Evolutionary conservation across 352 stramenopile species (phyloP).

Genomic region (Globisporangium lucens): DNA sequence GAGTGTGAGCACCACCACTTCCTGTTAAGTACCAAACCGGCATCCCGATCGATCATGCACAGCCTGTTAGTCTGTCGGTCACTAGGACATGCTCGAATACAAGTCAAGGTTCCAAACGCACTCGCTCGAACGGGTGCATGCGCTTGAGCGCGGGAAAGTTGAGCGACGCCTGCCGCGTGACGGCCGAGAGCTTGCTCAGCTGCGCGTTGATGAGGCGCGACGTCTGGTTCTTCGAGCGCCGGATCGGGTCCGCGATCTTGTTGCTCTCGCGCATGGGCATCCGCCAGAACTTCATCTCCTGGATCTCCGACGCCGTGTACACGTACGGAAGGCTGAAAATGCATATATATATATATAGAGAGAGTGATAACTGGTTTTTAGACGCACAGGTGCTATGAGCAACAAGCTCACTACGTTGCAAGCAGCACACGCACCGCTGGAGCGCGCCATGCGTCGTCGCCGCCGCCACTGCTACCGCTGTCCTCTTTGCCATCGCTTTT

Average conservation of each 20-base stretch:
- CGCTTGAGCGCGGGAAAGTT: slow-evolving; percentile 72
- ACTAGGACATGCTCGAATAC: too few relatives aligned
- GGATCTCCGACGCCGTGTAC: slow-evolving; percentile 75
- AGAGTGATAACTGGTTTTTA: neutral
- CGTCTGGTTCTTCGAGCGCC: slow-evolving; percentile 79
- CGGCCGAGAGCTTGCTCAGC: slow-evolving; percentile 61
- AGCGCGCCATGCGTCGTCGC: slow-evolving; percentile 59
- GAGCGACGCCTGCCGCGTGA: slow-evolving; percentile 72
- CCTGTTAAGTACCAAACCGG: slow-evolving; percentile 24
- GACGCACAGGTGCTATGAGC: neutral
- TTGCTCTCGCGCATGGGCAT: slow-evolving; percentile 64
- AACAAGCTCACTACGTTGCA: neutral
- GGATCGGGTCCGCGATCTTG: slow-evolving; percentile 78
- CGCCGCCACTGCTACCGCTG: slow-evolving; percentile 20
- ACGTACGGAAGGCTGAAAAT: slow-evolving; percentile 69
- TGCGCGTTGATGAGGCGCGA: slow-evolving; percentile 80
- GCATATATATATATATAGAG: slow-evolving; percentile 3
- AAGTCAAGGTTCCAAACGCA: slow-evolving; percentile 16
- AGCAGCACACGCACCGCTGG: slow-evolving; percentile 43
- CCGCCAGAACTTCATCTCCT: slow-evolving; percentile 88
- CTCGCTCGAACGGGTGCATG: slow-evolving; percentile 81
- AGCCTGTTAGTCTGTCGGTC: too few relatives aligned
- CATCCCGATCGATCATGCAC: neutral
- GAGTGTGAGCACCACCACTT: slow-evolving; percentile 80
- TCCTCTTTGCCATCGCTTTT: slow-evolving; percentile 18